phyloP scores from a whole-genome alignment of 2,329 filamentous ascomycete genomes.

The Trematosphaeria pertusa region DNA sequence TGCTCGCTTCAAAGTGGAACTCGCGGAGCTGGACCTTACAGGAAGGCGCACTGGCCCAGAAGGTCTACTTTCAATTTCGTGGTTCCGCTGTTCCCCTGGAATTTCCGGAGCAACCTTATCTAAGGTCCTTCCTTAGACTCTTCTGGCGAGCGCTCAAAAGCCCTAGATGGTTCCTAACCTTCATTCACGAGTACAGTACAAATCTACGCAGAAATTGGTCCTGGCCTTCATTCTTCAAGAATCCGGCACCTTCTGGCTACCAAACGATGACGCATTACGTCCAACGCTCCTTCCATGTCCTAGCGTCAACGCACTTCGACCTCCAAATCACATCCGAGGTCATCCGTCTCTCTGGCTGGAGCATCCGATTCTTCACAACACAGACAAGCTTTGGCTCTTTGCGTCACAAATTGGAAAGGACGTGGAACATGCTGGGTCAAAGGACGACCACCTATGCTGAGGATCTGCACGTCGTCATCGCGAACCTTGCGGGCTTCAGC shows the following conservation, averaged over 20 bases:
- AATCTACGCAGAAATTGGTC: background rate
- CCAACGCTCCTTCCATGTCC: background rate
- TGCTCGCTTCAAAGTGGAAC: slow-evolving; percentile 8
- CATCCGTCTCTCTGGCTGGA: background rate
- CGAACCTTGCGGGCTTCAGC: slow-evolving; percentile 1
- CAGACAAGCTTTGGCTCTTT: background rate
- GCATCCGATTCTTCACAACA: background rate
- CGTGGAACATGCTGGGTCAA: background rate
- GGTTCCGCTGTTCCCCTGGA: background rate
- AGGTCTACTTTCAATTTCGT: slow-evolving; percentile 1
- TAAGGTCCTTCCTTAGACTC: background rate
- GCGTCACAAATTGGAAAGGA: background rate
- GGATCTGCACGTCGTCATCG: slow-evolving; percentile 1
- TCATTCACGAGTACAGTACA: too few relatives aligned
- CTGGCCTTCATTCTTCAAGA: background rate
- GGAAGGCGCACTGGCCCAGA: slow-evolving; percentile 9
- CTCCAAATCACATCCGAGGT: background rate
- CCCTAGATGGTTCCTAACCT: too few relatives aligned
- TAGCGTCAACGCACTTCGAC: background rate
- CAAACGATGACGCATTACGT: background rate
- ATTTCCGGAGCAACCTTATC: background rate
- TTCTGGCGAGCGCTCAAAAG: too few relatives aligned
- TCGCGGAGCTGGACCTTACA: slow-evolving; percentile 15
- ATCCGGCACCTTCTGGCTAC: background rate
- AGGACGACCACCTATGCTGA: background rate